Conservation (phyloP, 768 basidiomycete species). For the Pisolithus orientalis region DNA sequence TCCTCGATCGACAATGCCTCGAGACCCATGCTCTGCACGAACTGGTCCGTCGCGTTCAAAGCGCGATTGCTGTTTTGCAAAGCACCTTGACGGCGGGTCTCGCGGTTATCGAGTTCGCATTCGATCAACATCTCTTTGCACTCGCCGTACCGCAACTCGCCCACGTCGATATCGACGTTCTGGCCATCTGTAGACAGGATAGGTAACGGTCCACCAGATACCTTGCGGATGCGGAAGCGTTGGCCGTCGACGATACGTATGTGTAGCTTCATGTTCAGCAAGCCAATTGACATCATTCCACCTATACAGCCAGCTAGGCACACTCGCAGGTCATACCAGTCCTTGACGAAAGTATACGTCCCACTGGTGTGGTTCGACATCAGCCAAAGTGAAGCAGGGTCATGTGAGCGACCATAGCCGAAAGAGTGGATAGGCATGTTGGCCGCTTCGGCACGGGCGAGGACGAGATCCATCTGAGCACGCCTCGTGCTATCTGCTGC, state of each 20-base stretch:
- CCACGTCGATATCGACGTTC: slow-evolving; percentile 92
- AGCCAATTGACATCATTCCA: slow-evolving; percentile 93
- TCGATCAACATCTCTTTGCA: slow-evolving; percentile 96
- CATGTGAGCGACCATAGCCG: slow-evolving; percentile 94
- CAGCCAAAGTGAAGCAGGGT: slow-evolving; percentile 96
- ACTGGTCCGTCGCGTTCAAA: slow-evolving; percentile 82
- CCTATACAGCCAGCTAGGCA: slow-evolving; percentile 93
- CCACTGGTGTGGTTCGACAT: slow-evolving; percentile 98
- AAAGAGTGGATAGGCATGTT: slow-evolving; percentile 96
- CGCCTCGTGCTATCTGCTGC: slow-evolving; percentile 87
- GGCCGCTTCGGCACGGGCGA: slow-evolving; percentile 93
- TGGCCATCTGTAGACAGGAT: slow-evolving; percentile 89
- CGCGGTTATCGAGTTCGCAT: slow-evolving; percentile 76
- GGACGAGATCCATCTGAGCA: slow-evolving; percentile 97
- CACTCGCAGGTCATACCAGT: slow-evolving; percentile 93
- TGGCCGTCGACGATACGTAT: slow-evolving; percentile 87
- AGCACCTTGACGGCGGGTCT: slow-evolving; percentile 25
- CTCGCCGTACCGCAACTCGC: slow-evolving; percentile 94
- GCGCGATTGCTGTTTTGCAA: slow-evolving; percentile 18
- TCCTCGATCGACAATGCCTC: slow-evolving; percentile 72
- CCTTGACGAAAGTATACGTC: slow-evolving; percentile 96
- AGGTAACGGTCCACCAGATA: slow-evolving; percentile 82
- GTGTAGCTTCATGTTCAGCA: slow-evolving; percentile 91
- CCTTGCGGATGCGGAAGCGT: slow-evolving; percentile 91
- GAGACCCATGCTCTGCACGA: slow-evolving; percentile 80